Conservation (phyloP, 2,329 filamentous ascomycete genomes). For the Aspergillus pseudoterreus region DNA sequence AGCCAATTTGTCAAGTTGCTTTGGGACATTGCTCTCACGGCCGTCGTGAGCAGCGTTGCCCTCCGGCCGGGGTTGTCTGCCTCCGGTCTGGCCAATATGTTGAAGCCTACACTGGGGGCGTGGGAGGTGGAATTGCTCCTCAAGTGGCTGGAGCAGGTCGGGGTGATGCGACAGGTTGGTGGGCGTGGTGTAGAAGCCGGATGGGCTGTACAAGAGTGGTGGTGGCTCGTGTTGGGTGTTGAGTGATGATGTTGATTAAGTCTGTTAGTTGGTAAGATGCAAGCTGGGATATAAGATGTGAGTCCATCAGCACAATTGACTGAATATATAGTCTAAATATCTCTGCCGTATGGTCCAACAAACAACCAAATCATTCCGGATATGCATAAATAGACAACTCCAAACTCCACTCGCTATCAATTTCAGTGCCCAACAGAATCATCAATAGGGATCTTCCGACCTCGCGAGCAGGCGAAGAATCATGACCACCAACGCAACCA, state of each 20-base stretch:
- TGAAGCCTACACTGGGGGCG: conserved; percentile 36
- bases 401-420: neutral
- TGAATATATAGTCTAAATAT: neutral
- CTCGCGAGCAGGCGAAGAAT: conserved; percentile 50
- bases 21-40: conserved; percentile 43
- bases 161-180: conserved; percentile 12
- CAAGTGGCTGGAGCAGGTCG: conserved; percentile 36
- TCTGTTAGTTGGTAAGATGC: neutral
- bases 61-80: conserved; percentile 39
- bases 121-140: conserved; percentile 44
- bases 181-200: conserved; percentile 14
- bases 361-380: neutral
- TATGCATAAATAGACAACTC: neutral
- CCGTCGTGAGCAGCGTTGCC: conserved; percentile 41
- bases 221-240: conserved; percentile 35
- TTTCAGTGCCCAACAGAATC: neutral
- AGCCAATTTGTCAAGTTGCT: conserved; percentile 29
- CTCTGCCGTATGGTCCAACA: too few relatives aligned
- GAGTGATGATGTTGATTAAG: neutral
- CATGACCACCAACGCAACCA: conserved; percentile 67
- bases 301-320: neutral
- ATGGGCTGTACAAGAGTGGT: conserved; percentile 37
- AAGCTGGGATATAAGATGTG: neutral
- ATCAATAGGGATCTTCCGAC: conserved; percentile 15
- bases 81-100: conserved; percentile 30